Base-by-base conservation (phyloP, 805 yeast genomes). In the Debaryomyces maramus region DNA sequence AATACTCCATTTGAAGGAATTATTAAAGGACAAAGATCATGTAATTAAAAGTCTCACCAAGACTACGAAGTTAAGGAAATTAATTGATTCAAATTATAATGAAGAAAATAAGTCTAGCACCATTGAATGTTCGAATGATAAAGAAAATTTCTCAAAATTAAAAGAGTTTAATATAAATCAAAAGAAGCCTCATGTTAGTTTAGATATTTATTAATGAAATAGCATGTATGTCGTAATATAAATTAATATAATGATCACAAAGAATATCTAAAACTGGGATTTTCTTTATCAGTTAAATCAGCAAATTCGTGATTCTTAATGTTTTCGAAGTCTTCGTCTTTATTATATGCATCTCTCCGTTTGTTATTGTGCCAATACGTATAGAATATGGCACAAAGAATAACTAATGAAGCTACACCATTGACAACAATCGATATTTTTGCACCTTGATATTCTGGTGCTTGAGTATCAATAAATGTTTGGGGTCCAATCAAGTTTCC, bases 31-130 rank as follows among this genome's bases (percentile, higher is more conserved):
- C 46, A 89, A 88, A 58, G 95, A 88, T 50, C 80, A 81, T 33
- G 82, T 89, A 47, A 85, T 89, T 42, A 78, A 76, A 44, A 88
- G 91, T 1, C 65, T 88, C 40, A 78, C 83, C 24, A 78, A 84
- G 33, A 78, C 87, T 2, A 73, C 79, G 24, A 73, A 81, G 51
- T 72, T 84, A 23, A 72, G 90, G 23, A 54, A 72, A 36, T 47
- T 70, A 22, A 72, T 68, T 7, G 74, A 67, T 29, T 58, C 68
- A 10, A 64, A 56, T 40, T 39, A 59, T 8, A 34, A 8, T 4
- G 15, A 15, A 16, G 35, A 23, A 9, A 36, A 36, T 36, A 20
- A 21, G 14, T 11, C 16, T 29, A 11, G 11, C 14, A 32, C 3
- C 4, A 9, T 21, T 15, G 6, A 27, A 10, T 10, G 27, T 23